Evolutionary conservation across 148 eudicot species (phyloP), one percentile per base, ranked within the genome.

Genomic region (Suaeda aralocaspica): DNA sequence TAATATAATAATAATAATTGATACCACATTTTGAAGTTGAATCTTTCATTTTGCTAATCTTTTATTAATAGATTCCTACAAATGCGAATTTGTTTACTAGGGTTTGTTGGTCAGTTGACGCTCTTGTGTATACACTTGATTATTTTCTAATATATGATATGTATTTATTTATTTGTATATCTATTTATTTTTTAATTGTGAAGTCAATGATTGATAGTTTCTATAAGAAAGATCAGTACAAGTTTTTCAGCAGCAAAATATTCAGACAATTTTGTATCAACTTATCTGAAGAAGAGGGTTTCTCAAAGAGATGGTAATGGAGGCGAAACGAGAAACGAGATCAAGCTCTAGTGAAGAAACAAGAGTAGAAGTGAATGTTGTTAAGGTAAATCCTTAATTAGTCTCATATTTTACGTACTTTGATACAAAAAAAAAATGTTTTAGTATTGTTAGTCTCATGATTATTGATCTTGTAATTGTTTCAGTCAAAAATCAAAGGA

Each of bases 31-130:
- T 68, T 57, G 24, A 68, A 81, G 81, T 84, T 81, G 81, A 81
- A 76, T 57, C 69, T 68, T 82, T 84, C 80, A 33, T 34, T 19
- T 34, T 62, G 62, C 31, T 42, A 58, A 41, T 44, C 39, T 25
- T 42, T 56, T 52, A 52, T 57, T 69, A 34, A 30, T 10, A 70
- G 31, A 62, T 44, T 26, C 36, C 30, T 52, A 41, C 12, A 66
- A 61, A 57, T 39, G 44, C 28, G 36, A 71, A 28, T 12, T 51
- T 15, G 39, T 41, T 14, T 18, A 70, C 56, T 51, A 33, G 72
- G 67, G 49, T 55, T 34, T 59, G 79, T 51, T 77, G 83, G 66
- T 56, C 36, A 81, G 81, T 84, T 84, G 81, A 81, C 84, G 69
- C 71, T 71, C 66, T 67, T 44, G 67, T 70, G 70, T 67, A 52